Conservation (phyloP, 306 rosid genomes). For the Alnus glutinosa region DNA sequence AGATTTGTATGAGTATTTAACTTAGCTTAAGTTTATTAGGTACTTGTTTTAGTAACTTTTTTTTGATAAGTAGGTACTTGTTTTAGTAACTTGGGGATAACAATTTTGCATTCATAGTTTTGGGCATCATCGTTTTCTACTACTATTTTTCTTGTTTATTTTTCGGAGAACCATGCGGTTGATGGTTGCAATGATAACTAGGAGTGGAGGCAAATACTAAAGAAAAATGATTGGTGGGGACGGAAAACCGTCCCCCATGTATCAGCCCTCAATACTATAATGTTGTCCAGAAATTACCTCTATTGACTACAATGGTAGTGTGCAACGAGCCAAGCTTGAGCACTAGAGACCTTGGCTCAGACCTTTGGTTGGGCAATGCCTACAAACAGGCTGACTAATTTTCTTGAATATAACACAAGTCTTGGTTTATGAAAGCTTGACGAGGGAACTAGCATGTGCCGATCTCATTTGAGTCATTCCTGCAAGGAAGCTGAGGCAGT, state of each 20-base stretch:
- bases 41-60: neutral
- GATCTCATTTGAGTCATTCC: too few relatives aligned
- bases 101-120: conserved; percentile 7
- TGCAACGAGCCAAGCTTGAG: neutral
- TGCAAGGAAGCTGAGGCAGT: neutral
- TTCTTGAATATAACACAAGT: neutral
- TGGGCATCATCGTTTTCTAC: neutral
- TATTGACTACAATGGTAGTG: neutral
- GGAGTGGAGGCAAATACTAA: neutral
- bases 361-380: neutral
- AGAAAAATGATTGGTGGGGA: too few relatives aligned
- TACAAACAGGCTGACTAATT: neutral
- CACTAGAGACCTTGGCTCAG: neutral
- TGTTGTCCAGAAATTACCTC: too few relatives aligned
- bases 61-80: neutral
- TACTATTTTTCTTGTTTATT: too few relatives aligned
- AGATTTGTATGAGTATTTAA: conserved; percentile 3
- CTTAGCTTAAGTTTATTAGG: conserved; percentile 9
- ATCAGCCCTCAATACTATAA: too few relatives aligned
- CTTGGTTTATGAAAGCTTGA: neutral
- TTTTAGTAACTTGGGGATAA: neutral
- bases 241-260: too few relatives aligned
- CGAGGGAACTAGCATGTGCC: neutral
- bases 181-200: neutral
- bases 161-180: neutral